Evolutionary conservation across 208 protist genomes (phyloP).

Genomic region (Leishmania turanica): DNA sequence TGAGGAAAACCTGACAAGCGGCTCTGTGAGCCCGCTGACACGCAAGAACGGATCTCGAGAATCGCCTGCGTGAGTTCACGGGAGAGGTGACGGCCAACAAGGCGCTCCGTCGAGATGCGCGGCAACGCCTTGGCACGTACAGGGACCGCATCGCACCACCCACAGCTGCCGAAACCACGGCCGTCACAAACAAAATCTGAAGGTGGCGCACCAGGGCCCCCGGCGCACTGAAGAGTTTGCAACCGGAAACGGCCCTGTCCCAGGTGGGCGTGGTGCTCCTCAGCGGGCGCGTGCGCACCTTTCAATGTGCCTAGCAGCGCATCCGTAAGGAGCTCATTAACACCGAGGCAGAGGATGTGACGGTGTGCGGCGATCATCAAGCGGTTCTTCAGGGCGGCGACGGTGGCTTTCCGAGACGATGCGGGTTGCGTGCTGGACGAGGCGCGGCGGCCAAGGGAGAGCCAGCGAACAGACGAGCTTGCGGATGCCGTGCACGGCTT

Average conservation of each 20-base stretch:
- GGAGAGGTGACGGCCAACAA: slow-evolving; percentile 29
- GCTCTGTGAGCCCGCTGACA: not conserved
- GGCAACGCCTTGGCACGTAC: slow-evolving; percentile 11
- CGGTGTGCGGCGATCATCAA: slow-evolving; percentile 4
- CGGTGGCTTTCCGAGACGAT: not conserved
- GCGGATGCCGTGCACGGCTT: slow-evolving; percentile 11
- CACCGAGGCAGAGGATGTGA: slow-evolving; percentile 16
- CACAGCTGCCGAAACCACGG: slow-evolving; percentile 40
- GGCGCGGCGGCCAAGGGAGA: slow-evolving; percentile 6
- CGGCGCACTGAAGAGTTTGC: slow-evolving; percentile 23
- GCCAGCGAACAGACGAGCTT: slow-evolving; percentile 23
- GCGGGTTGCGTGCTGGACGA: slow-evolving; percentile 1
- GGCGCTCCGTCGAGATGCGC: slow-evolving; percentile 15
- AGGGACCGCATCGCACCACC: slow-evolving; percentile 33
- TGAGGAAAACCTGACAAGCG: not conserved
- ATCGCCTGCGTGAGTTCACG: slow-evolving; percentile 24
- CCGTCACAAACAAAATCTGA: slow-evolving; percentile 46
- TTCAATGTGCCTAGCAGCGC: slow-evolving; percentile 11
- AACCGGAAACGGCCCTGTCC: slow-evolving; percentile 3
- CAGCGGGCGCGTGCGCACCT: slow-evolving; percentile 9
- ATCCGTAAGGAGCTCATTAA: slow-evolving; percentile 12
- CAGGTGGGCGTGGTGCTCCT: slow-evolving; percentile 19
- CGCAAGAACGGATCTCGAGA: slow-evolving; percentile 23
- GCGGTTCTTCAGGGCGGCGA: not conserved
- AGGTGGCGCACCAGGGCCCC: slow-evolving; percentile 46